Evolutionary conservation across 257 asterid species (phyloP), one percentile per base, ranked within the genome.

Genomic region (Solanum gracilifrons): DNA sequence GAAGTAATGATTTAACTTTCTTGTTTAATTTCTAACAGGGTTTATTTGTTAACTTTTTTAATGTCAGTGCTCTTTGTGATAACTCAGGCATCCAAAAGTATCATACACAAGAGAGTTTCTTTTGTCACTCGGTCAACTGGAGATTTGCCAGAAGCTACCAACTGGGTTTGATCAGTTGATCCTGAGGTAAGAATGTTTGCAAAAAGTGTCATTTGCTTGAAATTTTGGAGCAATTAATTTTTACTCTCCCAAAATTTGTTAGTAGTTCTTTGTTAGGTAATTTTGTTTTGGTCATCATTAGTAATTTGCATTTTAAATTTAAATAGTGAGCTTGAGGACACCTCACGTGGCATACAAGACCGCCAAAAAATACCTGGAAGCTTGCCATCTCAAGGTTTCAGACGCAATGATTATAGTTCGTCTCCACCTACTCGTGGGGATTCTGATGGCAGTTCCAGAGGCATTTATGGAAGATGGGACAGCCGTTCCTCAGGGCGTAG

Each of bases 371-470:
- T 87, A 87, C 90, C 92, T 62, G 94, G 92, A 85, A 90, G 88
- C 89, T 73, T 87, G 58, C 86, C 93, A 8, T 87, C 73, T 27
- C 98, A 91, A 87, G 92, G 98, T 85, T 90, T 92, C 90, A 92
- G 94, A 90, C 93, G 92, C 75, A 92, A 62, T 13, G 98, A 95
- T 3, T 90, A 92, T 90, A 86, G 96, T 82, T 94, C 95, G 51
- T 94, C 99, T 23, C 99, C 97, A 74, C 98, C 97, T 75, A 92
- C 97, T 83, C 90, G 96, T 71, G 97, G 94, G 87, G 96, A 94
- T 82, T 69, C 92, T 51, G 90, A 91, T 85, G 89, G 46, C 88
- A 88, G 91, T 85, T 83, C 94, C 85, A 93, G 94, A 74, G 90
- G 93, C 87, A 88, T 20, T 87, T 89, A 93, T 87, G 98, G 96